Evolutionary conservation across 192 early-diverging fungal species (phyloP).

Genomic region (Backusella luteola): DNA sequence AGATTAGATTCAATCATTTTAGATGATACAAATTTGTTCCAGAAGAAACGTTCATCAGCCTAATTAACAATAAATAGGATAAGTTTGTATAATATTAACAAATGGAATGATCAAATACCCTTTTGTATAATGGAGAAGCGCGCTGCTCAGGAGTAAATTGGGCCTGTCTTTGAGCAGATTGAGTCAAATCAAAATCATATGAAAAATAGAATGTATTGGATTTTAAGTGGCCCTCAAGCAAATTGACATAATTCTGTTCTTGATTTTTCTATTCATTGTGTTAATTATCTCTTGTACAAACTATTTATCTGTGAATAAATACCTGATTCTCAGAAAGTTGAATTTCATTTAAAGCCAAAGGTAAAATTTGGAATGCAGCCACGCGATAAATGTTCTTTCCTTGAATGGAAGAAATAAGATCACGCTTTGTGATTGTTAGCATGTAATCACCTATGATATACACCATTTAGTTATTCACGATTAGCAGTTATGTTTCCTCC

Average conservation of each 20-base stretch:
- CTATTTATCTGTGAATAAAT: neutral
- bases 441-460: slow-evolving; percentile 65
- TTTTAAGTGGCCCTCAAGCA: slow-evolving; percentile 50
- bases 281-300: neutral
- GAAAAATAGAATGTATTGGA: slow-evolving; percentile 73
- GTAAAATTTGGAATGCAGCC: slow-evolving; percentile 55
- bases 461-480: neutral
- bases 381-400: slow-evolving; percentile 66
- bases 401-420: slow-evolving; percentile 56
- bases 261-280: slow-evolving; percentile 37
- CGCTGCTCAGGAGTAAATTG: slow-evolving; percentile 34
- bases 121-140: slow-evolving; percentile 49
- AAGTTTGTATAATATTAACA: neutral
- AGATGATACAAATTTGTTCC: slow-evolving; percentile 74
- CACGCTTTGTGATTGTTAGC: slow-evolving; percentile 68
- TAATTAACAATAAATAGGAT: slow-evolving; percentile 18
- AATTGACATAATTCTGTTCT: slow-evolving; percentile 45
- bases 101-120: slow-evolving; percentile 41
- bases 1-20: slow-evolving; percentile 63
- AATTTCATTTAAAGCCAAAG: slow-evolving; percentile 40
- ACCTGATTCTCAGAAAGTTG: slow-evolving; percentile 48
- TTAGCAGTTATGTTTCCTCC: neutral
- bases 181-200: slow-evolving; percentile 84
- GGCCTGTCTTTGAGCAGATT: slow-evolving; percentile 73
- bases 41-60: slow-evolving; percentile 95